Evolutionary conservation across 495 filamentous ascomycete species (phyloP).

Genomic region (Pseudevernia furfuracea): DNA sequence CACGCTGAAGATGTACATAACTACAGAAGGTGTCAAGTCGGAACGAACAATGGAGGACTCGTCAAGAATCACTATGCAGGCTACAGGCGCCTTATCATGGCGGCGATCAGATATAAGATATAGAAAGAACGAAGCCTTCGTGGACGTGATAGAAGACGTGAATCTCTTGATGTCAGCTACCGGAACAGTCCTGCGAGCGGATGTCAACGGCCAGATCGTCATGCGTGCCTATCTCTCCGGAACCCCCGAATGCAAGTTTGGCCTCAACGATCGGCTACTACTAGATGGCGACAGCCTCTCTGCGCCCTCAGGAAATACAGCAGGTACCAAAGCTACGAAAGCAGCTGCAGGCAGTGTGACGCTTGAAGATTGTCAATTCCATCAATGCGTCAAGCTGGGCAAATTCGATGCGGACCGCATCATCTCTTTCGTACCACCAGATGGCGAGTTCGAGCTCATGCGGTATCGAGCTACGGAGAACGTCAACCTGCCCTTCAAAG

Average conservation of each 20-base stretch:
- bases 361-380: conserved; percentile 97
- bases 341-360: conserved; percentile 94
- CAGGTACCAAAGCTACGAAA: conserved; percentile 79
- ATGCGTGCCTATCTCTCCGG: conserved; percentile 98
- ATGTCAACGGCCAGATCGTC: conserved; percentile 95
- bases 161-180: conserved; percentile 97
- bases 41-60: conserved; percentile 88
- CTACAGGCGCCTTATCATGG: conserved; percentile 95
- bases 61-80: conserved; percentile 97
- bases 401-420: conserved; percentile 97
- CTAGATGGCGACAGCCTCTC: conserved; percentile 70
- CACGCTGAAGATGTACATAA: conserved; percentile 99
- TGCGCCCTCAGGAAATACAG: conserved; percentile 58
- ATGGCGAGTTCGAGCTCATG: conserved; percentile 99
- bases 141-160: conserved; percentile 98
- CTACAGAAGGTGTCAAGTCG: conserved; percentile 96
- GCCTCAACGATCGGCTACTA: conserved; percentile 90
- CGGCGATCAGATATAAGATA: conserved; percentile 95
- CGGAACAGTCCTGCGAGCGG: conserved; percentile 88
- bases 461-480: conserved; percentile 99
- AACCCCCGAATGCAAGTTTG: conserved; percentile 98
- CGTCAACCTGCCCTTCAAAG: conserved; percentile 97
- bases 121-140: conserved; percentile 98
- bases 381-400: conserved; percentile 96
- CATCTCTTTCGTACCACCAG: conserved; percentile 95